Base-by-base conservation (phyloP, 352 stramenopile species). In the Pythium scleroteichum region DNA sequence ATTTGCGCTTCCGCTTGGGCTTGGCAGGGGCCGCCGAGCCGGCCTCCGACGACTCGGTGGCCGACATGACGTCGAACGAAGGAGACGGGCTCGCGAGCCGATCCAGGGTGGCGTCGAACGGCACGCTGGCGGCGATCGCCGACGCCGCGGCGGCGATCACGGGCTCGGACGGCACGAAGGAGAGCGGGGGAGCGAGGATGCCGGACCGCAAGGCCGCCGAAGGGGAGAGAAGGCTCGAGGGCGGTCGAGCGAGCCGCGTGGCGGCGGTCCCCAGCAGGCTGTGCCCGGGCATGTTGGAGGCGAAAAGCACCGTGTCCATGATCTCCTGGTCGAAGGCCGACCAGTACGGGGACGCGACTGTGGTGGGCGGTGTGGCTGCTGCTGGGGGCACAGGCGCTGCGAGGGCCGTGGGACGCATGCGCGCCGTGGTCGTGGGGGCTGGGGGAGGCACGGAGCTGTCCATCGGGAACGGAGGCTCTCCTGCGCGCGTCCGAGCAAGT, bases 301-400 rank as follows among this genome's bases (percentile, higher is more conserved):
- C 41, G 64, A 62, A 66, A 44, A 72, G 59, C 53, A 72, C 53
- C 9, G 58, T 62, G 40, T 72, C 64, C 12, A 72, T 68, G 64
- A 72, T 38, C 58, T 64, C 59, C 42, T 72, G 64, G 54, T 72
- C 64, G n/a, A 71, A 62, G 2, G 53, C 64, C 0, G 53, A 61
- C 64, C 64, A 71, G 53, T 64, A 60, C 23, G 58, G 46, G 19
- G 64, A 54, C 3, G 51, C 45, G 20, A 52, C 22, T 27, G 44
- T 27, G 24, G 29, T n/a, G 7, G 54, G 39, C 17, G 53, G n/a
- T 8, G 48, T 29, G 19, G 23, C 44, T 12, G 39, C 20, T 24
- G 12, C 23, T 24, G 44, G 16, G 20, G 48, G 23, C 48, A 27
- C 26, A 16, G 33, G 35, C n/a, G 47, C 47, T 14, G 47, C 48